A percentile compares a stretch with the other conserved stretches of the same genome.
phyloP scores from a whole-genome alignment of 139 green algal genomes.

The Volvox africanus region DNA sequence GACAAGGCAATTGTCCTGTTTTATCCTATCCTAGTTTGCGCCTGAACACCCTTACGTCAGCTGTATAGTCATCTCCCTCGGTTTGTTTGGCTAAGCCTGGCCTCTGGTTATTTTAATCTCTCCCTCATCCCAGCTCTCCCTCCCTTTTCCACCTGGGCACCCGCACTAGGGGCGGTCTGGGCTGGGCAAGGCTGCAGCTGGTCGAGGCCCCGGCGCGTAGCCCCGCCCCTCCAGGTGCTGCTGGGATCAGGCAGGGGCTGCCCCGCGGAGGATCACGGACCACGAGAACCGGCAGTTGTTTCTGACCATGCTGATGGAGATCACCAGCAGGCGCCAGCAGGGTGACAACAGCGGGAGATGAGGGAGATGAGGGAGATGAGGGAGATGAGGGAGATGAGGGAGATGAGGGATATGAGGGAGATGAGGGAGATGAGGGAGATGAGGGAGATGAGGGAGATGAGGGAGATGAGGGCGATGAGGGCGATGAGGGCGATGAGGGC shows the following conservation, averaged over 20 bases:
- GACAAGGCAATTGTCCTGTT: not conserved
- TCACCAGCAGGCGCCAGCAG: not conserved
- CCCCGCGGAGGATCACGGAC: not conserved
- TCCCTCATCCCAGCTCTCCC: not conserved
- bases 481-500: too few species aligned
- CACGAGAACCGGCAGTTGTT: constrained; percentile 8
- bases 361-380: too few species aligned
- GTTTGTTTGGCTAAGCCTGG: not conserved
- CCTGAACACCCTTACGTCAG: not conserved
- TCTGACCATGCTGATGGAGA: constrained; percentile 8
- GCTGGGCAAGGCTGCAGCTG: constrained; percentile 36
- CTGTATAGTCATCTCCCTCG: not conserved
- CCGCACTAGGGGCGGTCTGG: constrained; percentile 4
- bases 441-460: too few species aligned
- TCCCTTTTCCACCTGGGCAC: not conserved
- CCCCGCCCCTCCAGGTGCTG: not conserved
- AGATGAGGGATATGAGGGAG: too few species aligned
- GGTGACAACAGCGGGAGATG: too few species aligned
- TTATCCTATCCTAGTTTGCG: not conserved
- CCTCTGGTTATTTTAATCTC: not conserved
- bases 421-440: too few species aligned
- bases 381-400: too few species aligned
- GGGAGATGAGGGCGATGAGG: too few species aligned
- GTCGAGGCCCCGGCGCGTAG: not conserved
- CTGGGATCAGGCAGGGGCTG: not conserved